Evolutionary conservation across 805 yeast genomes (phyloP).

Genomic region (Zygotorulaspora danielsina): DNA sequence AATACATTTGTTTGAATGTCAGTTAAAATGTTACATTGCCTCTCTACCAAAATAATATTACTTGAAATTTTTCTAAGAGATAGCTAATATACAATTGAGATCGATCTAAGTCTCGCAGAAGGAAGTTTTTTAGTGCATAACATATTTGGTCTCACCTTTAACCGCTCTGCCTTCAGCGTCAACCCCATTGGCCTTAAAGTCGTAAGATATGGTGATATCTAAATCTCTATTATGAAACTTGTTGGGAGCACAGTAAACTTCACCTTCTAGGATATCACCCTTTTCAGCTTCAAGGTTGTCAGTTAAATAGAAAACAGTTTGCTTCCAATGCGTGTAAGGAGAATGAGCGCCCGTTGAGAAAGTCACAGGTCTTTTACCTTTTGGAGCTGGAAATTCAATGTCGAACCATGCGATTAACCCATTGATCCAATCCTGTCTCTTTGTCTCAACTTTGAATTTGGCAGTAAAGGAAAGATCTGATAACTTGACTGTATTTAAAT

Average conservation of each 20-base stretch:
- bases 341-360: slow-evolving; percentile 95
- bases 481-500: slow-evolving; percentile 81
- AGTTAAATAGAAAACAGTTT: slow-evolving; percentile 85
- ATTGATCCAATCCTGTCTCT: slow-evolving; percentile 76
- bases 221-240: slow-evolving; percentile 78
- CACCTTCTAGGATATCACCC: slow-evolving; percentile 74
- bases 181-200: slow-evolving; percentile 40
- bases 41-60: too few species aligned
- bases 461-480: slow-evolving; percentile 75
- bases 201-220: slow-evolving; percentile 67
- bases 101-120: slow-evolving; percentile 3
- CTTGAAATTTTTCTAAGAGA: too few species aligned
- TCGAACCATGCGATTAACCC: slow-evolving; percentile 95
- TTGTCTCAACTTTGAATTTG: slow-evolving; percentile 66
- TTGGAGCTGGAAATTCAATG: slow-evolving; percentile 67
- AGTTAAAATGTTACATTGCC: too few species aligned
- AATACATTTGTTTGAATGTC: too few species aligned
- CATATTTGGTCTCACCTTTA: slow-evolving; percentile 58
- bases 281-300: slow-evolving; percentile 71
- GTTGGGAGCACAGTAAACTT: slow-evolving; percentile 73
- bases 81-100: slow-evolving; percentile 2
- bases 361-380: slow-evolving; percentile 52
- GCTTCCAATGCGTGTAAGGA: slow-evolving; percentile 97
- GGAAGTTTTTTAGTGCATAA: slow-evolving; percentile 53
- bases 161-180: slow-evolving; percentile 52